Evolutionary conservation across 768 basidiomycete genomes (phyloP).

Genomic region (Grammothele lineata): DNA sequence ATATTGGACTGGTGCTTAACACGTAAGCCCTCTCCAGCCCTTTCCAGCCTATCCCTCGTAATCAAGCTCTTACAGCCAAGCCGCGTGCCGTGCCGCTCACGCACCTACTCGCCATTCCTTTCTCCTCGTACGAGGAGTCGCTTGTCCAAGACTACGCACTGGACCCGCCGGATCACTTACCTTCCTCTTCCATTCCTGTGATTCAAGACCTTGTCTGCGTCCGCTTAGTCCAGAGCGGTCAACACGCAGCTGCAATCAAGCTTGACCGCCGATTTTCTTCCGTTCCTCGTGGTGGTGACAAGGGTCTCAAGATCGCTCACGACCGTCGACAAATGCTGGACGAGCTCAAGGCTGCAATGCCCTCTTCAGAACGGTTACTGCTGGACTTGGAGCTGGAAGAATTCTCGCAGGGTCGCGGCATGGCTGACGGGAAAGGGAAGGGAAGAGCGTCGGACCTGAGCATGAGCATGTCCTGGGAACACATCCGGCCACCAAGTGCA

Average conservation of each 20-base stretch:
- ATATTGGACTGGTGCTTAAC: constrained; percentile 65
- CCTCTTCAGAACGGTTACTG: constrained; percentile 56
- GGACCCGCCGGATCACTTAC: constrained; percentile 45
- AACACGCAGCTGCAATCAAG: constrained; percentile 69
- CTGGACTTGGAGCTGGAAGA: constrained; percentile 57
- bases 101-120: constrained; percentile 60
- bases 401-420: constrained; percentile 18
- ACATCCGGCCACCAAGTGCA: constrained; percentile 25
- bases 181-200: constrained; percentile 46
- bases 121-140: constrained; percentile 60
- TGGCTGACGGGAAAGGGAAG: constrained; percentile 6
- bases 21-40: constrained; percentile 47
- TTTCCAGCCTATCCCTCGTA: background rate
- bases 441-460: constrained; percentile 35
- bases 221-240: constrained; percentile 69
- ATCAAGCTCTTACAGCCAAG: constrained; percentile 38
- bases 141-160: constrained; percentile 55
- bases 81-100: constrained; percentile 55
- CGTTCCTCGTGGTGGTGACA: constrained; percentile 26
- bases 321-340: constrained; percentile 69
- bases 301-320: constrained; percentile 33
- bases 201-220: constrained; percentile 79
- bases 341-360: constrained; percentile 61
- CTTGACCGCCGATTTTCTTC: constrained; percentile 58
- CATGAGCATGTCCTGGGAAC: constrained; percentile 67